A percentile compares a stretch with the other conserved stretches of the same genome.
Evolutionary conservation across 192 early-diverging fungal genomes (phyloP).

Genomic region (Podochytrium sp.): DNA sequence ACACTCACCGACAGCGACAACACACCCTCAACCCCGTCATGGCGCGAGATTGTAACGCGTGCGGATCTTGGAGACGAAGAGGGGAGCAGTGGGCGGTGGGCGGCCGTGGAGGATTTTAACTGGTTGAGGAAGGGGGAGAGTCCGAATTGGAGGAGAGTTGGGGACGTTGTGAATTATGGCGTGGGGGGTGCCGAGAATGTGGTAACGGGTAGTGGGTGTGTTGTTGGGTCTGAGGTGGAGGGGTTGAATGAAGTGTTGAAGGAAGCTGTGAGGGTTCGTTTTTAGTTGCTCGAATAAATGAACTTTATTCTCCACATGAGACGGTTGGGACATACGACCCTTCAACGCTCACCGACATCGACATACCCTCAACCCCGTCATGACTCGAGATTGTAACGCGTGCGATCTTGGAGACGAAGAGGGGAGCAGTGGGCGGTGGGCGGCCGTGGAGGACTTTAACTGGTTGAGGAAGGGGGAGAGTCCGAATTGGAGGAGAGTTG

Average conservation of each 20-base stretch:
- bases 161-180: no score
- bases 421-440: conserved; percentile 52
- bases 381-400: conserved; percentile 32
- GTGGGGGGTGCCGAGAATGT: no score
- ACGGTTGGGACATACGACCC: conserved; percentile 67
- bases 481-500: conserved; percentile 68
- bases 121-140: conserved; percentile 81
- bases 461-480: conserved; percentile 81
- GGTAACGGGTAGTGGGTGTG: no score
- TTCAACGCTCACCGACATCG: background rate
- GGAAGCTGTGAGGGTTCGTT: no score
- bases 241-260: no score
- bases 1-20: background rate
- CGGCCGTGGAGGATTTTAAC: conserved; percentile 87
- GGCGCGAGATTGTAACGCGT: conserved; percentile 28
- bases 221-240: no score
- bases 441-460: conserved; percentile 87
- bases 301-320: no score
- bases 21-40: conserved; percentile 20
- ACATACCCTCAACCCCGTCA: conserved; percentile 13
- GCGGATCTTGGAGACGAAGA: conserved; percentile 21
- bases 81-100: conserved; percentile 52
- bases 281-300: no score
- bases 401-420: conserved; percentile 21
- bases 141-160: conserved; percentile 68